Evolutionary conservation across 768 basidiomycete genomes (phyloP).

Genomic region (Serpula lacrymans): DNA sequence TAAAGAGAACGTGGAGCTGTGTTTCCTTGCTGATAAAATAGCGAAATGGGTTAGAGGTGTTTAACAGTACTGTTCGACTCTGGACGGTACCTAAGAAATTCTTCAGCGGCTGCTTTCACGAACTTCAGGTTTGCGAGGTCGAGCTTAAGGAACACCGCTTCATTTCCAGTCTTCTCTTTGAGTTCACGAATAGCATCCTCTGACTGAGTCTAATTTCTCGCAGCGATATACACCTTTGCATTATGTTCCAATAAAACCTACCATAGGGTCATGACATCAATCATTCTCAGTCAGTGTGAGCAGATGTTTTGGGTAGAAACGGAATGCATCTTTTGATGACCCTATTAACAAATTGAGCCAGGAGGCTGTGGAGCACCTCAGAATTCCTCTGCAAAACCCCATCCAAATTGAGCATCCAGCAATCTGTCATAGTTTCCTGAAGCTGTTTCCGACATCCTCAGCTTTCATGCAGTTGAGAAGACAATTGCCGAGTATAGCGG

Average conservation of each 20-base stretch:
- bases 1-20: constrained; percentile 22
- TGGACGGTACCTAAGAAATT: constrained; percentile 30
- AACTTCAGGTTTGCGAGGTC: constrained; percentile 38
- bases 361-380: too few relatives aligned
- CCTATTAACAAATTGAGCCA: too few relatives aligned
- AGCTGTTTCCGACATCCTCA: constrained; percentile 9
- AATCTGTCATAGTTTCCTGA: constrained; percentile 3
- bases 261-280: too few relatives aligned
- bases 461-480: constrained; percentile 8
- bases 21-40: constrained; percentile 15
- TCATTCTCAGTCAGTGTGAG: too few relatives aligned
- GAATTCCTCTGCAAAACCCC: too few relatives aligned
- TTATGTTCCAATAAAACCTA: too few relatives aligned
- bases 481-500: constrained; percentile 5
- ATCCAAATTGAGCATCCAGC: too few relatives aligned
- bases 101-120: constrained; percentile 36
- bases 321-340: too few relatives aligned
- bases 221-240: too few relatives aligned
- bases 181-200: constrained; percentile 15
- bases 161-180: constrained; percentile 21
- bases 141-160: constrained; percentile 32
- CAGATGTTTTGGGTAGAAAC: too few relatives aligned
- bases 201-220: too few relatives aligned
- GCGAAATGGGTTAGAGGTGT: too few relatives aligned
- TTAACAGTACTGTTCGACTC: neutral